Evolutionary conservation across 768 basidiomycete species (phyloP), one percentile per base, ranked within the genome.

Genomic region (Pulveroboletus sp.): DNA sequence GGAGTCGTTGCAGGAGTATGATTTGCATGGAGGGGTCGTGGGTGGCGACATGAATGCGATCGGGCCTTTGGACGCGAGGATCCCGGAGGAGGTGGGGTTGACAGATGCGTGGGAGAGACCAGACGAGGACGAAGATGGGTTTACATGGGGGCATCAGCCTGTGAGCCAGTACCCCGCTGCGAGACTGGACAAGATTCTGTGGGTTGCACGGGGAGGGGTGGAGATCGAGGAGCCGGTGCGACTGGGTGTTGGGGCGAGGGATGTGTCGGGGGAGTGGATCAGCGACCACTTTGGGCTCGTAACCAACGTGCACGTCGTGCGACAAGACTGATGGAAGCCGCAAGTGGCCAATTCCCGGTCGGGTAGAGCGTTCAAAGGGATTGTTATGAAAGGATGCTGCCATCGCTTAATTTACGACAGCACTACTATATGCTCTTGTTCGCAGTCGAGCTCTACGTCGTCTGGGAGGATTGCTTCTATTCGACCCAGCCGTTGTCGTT

Each of bases 21-120:
- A 56, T 0, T 62, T 84, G 14, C 65, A 73, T 24, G 84, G 81
- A 2, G 87, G 85, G 0, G 55, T 89, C 3, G 75, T 87, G 33
- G 76, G 75, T 1, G 87, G 87, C 1, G 86, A 88, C 58, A 86
- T 89, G 83, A 88, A 87, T 54, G 74, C 81, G 41, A 80, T 88
- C 46, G 68, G 68, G 3, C 59, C 67, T 2, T 65, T 66, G 14
- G 85, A 88, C 44, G 51, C 49, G 46, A 54, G 50, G 33, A 64
- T 82, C 28, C 72, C 76, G 11, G 65, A 58, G 31, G 66, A 73
- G 3, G 67, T 75, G 1, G 79, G 79, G 24, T 63, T 90, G 58
- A 46, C 48, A 39, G 88, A 90, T 58, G 80, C 83, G 36, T 88
- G 83, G 79, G 68, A 61, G 35, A 73, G 71, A 28, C 60, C 66